Evolutionary conservation across 73 alveolate genomes (phyloP), one percentile per base, ranked within the genome.

Genomic region (Paramecium sonneborni): DNA sequence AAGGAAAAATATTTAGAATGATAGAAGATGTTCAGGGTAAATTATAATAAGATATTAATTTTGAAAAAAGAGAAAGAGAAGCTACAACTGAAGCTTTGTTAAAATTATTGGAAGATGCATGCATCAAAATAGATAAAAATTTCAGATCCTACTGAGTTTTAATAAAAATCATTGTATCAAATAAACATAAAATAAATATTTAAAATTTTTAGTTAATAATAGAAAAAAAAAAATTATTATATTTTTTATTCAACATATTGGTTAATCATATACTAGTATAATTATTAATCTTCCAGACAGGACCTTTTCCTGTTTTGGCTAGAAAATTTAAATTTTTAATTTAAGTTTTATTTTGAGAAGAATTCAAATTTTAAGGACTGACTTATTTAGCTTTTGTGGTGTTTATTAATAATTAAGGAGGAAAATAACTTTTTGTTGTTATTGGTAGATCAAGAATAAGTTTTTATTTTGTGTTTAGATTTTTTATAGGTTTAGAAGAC

Each of bases 1-100:
- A 79, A 79, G 90, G 90, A 37, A 79, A 79, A 62, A 79, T 79
- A 1, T 79, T 79, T 46, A 79, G 90, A 79, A 79, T 79, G 90
- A 79, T 79, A 14, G 90, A 79, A 28, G 90, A 79, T 79, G 90
- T 79, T 20, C 84, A 62, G 6, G 84, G 84, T 23, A 62, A 62
- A 62, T 62, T 79, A 20, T 23, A 79, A 43, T 10, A 26, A 12
- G 90, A 79, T 79, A 79, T 79, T 15, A 79, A 34, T 41, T 1
- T 30, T 20, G 90, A 79, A 79, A 79, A 32, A 39, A 79, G 90
- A 23, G 90, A 79, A 79, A 79, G 90, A 79, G 90, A 79, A 79
- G 69, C 90, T 38, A 79, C 90, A 79, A 79, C 90, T 3, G 90
- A 79, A 20, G 90, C 90, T 26, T 46, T 79, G 20, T 41, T 79